phyloP scores from a whole-genome alignment of 208 protist species.

The Crithidia expoeki region DNA sequence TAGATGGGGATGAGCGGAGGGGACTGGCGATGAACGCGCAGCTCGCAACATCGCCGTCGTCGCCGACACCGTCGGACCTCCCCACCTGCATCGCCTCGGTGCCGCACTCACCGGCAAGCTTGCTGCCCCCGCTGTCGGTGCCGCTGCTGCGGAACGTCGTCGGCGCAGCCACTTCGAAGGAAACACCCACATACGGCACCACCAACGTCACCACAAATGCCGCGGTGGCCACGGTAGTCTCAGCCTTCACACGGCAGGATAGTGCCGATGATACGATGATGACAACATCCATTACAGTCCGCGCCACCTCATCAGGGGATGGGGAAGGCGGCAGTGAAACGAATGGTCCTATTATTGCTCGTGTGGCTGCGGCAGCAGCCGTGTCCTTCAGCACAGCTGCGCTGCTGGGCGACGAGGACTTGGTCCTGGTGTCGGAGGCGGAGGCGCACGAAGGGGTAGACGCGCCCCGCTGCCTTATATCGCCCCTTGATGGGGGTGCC shows the following conservation, averaged over 20 bases:
- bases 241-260: neutral
- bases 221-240: neutral
- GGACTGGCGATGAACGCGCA: neutral
- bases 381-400: neutral
- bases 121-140: slow-evolving; percentile 11
- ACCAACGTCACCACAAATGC: neutral
- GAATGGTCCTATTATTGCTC: neutral
- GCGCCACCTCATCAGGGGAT: neutral
- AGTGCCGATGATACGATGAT: neutral
- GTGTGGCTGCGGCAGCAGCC: neutral
- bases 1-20: too few relatives aligned
- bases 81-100: neutral
- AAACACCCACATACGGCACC: neutral
- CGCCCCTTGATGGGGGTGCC: neutral
- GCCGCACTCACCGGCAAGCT: neutral
- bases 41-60: neutral
- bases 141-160: neutral
- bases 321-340: neutral
- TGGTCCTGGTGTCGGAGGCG: neutral
- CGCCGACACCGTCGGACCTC: neutral
- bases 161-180: neutral
- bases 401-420: neutral
- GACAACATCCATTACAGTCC: neutral
- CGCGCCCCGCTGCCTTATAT: neutral
- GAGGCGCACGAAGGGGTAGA: neutral